These are phyloP conservation scores for Cucumis hystrix DNA, from an alignment of 306 rosid species.

Conservation along the genomic window DNA sequence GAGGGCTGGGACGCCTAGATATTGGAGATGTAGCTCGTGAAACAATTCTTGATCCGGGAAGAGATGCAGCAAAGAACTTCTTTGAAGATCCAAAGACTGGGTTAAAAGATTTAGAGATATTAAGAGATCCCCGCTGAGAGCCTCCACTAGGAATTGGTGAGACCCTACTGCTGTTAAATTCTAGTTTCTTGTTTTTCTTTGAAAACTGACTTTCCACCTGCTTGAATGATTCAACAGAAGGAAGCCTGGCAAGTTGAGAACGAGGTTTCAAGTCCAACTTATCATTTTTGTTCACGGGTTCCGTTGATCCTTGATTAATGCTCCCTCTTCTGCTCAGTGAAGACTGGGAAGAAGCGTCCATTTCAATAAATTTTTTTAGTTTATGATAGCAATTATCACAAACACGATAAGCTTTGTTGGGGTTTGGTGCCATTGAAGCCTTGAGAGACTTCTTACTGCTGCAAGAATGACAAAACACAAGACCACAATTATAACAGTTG, in stretches of 20 bases:
- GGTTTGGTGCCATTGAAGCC: conserved; percentile 99
- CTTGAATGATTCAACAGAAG: conserved; percentile 76
- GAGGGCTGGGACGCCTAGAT: conserved; percentile 97
- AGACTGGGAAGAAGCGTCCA: conserved; percentile 65
- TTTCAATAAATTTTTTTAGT: conserved; percentile 66
- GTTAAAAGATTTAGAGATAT: conserved; percentile 81
- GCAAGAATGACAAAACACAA: conserved; percentile 95
- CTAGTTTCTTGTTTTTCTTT: conserved; percentile 90
- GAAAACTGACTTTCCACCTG: conserved; percentile 77
- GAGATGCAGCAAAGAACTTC: conserved; percentile 98
- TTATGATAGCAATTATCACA: conserved; percentile 88
- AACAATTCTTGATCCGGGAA: conserved; percentile 98
- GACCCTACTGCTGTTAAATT: conserved; percentile 93
- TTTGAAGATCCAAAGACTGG: conserved; percentile 97
- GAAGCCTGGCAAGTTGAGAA: conserved; percentile 56
- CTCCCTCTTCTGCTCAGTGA: conserved; percentile 89
- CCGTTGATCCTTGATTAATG: conserved; percentile 58
- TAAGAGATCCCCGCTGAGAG: conserved; percentile 87
- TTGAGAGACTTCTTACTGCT: conserved; percentile 91
- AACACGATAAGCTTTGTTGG: conserved; percentile 93
- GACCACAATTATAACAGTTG: conserved; percentile 94
- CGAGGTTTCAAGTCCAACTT: conserved; percentile 73
- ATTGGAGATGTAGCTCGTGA: conserved; percentile 98
- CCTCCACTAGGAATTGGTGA: conserved; percentile 89
- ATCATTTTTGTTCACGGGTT: conserved; percentile 62